These are phyloP conservation scores for Picea glauca DNA, from an alignment of 75 land plant species.

Conservation along the genomic window DNA sequence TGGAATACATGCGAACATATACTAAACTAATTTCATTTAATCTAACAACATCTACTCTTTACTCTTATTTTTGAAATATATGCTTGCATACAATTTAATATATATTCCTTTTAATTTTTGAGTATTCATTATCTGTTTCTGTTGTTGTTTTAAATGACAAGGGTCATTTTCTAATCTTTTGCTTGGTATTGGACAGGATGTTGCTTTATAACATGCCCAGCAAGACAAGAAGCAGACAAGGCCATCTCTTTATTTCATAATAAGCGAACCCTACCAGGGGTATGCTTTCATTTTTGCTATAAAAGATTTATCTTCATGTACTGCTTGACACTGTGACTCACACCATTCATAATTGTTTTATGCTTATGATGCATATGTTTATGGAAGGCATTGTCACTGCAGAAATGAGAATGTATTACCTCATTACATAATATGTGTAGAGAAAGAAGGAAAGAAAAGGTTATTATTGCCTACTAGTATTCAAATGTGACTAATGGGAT, in stretches of 20 bases:
- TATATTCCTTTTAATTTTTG: neutral
- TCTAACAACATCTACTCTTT: too few relatives aligned
- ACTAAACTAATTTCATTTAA: too few relatives aligned
- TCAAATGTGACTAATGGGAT: too few relatives aligned
- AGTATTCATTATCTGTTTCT: neutral
- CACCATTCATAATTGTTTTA: neutral
- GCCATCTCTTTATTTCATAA: conserved; percentile 88
- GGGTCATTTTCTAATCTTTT: conserved; percentile 7
- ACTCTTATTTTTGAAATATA: too few relatives aligned
- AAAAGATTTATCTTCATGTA: neutral
- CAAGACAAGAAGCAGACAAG: conserved; percentile 92
- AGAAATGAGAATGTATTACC: too few relatives aligned
- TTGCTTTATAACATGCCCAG: conserved; percentile 82
- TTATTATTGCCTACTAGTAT: too few relatives aligned
- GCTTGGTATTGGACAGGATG: conserved; percentile 55
- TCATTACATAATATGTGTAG: too few relatives aligned
- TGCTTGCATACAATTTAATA: neutral
- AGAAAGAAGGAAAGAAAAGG: too few relatives aligned
- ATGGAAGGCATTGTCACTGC: too few relatives aligned
- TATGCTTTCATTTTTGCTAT: conserved; percentile 22
- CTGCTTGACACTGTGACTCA: too few relatives aligned
- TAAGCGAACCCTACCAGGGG: conserved; percentile 91
- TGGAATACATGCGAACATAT: too few relatives aligned
- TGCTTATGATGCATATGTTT: neutral
- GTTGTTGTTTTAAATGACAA: conserved; percentile 7